Evolutionary conservation across 441 rosid species (phyloP).

Genomic region (Dalechampia spathulata): DNA sequence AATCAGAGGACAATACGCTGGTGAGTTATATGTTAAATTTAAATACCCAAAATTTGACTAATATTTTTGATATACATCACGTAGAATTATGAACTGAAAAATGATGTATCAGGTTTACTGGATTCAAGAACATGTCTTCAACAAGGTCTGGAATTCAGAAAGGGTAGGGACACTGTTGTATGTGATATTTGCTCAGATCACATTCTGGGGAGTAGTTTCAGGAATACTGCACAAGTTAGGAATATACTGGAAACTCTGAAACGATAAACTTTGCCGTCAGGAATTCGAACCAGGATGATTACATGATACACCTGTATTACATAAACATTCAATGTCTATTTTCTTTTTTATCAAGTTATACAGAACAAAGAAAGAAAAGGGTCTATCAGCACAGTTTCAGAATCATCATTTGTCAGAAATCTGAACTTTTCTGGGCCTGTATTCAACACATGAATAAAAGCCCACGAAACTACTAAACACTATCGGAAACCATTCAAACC

Average conservation of each 20-base stretch:
- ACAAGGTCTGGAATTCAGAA: constrained; percentile 46
- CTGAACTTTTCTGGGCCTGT: too few species aligned
- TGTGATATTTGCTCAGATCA: constrained; percentile 50
- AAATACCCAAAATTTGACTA: not conserved
- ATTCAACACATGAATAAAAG: too few species aligned
- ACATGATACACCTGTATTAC: too few species aligned
- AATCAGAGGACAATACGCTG: constrained; percentile 35
- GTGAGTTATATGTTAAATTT: constrained; percentile 26
- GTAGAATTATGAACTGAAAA: not conserved
- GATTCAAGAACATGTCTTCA: constrained; percentile 51
- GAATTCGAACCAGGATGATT: too few species aligned
- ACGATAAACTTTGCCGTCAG: not conserved
- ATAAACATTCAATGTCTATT: too few species aligned
- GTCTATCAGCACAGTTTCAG: too few species aligned
- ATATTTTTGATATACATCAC: too few species aligned
- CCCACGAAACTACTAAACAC: too few species aligned
- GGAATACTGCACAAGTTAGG: constrained; percentile 52
- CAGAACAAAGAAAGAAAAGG: too few species aligned
- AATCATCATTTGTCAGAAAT: too few species aligned
- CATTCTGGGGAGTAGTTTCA: constrained; percentile 46
- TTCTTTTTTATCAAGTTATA: too few species aligned
- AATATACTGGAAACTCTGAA: constrained; percentile 57
- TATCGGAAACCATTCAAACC: too few species aligned
- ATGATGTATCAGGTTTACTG: constrained; percentile 34
- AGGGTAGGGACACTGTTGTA: constrained; percentile 47